A percentile compares a stretch with the other conserved stretches of the same genome.
Evolutionary conservation across 1,284 basidiomycete genomes (phyloP).

Genomic region (Tylopilus microsporus): DNA sequence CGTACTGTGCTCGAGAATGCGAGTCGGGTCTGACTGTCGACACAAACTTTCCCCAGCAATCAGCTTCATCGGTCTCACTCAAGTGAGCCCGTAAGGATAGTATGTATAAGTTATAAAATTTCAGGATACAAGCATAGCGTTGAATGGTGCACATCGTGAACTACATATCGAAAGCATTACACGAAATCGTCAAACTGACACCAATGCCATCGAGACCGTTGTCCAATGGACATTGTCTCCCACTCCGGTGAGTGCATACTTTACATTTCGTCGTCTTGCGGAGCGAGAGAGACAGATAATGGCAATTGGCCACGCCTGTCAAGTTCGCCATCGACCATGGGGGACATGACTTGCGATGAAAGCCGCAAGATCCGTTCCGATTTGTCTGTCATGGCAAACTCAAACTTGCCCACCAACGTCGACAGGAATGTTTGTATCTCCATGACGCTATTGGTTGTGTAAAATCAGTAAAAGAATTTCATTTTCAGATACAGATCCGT

Average conservation of each 20-base stretch:
- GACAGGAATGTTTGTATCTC: slow-evolving; percentile 49
- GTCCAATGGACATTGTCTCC: too few species aligned
- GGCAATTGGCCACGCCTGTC: slow-evolving; percentile 49
- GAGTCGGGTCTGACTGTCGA: too few species aligned
- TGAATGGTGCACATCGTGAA: background rate
- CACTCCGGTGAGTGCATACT: too few species aligned
- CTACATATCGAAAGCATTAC: background rate
- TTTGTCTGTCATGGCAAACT: slow-evolving; percentile 39
- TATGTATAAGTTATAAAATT: too few species aligned
- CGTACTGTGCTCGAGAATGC: too few species aligned
- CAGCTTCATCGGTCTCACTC: too few species aligned
- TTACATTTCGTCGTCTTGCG: slow-evolving; percentile 4
- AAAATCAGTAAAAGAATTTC: background rate
- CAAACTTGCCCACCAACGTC: slow-evolving; percentile 45
- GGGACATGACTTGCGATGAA: slow-evolving; percentile 40
- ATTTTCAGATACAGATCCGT: background rate
- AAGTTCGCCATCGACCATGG: slow-evolving; percentile 43
- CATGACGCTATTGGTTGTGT: slow-evolving; percentile 32
- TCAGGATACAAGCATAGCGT: too few species aligned
- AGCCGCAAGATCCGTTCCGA: slow-evolving; percentile 38
- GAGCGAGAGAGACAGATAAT: slow-evolving; percentile 38
- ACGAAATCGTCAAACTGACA: background rate
- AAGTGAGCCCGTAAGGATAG: too few species aligned
- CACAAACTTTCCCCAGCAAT: too few species aligned
- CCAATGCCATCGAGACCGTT: background rate